Evolutionary conservation across 306 rosid species (phyloP).

Genomic region (Prunus padus): DNA sequence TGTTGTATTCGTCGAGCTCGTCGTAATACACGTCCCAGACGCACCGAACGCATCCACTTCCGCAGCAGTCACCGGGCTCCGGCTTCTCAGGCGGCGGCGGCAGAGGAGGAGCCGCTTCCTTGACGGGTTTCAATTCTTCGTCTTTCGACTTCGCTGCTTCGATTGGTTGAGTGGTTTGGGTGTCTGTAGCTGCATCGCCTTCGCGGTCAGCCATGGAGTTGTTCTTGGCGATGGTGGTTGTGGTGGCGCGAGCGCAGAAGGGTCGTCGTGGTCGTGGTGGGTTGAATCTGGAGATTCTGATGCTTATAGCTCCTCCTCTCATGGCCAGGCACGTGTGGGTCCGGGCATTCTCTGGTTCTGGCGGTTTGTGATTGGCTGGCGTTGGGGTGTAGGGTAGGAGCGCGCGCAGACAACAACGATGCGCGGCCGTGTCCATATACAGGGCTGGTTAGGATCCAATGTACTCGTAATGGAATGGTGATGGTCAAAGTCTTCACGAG

Average conservation of each 20-base stretch:
- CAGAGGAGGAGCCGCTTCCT: constrained; percentile 51
- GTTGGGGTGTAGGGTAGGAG: constrained; percentile 7
- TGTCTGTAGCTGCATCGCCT: constrained; percentile 7
- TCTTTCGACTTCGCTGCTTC: constrained; percentile 1
- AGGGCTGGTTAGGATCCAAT: not conserved
- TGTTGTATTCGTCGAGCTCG: constrained; percentile 74
- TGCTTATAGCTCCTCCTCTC: constrained; percentile 13
- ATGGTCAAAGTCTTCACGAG: not conserved
- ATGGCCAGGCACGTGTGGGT: constrained; percentile 14
- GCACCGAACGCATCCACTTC: constrained; percentile 91
- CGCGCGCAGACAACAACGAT: constrained; percentile 3
- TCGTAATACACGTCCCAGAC: constrained; percentile 90
- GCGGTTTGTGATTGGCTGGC: not conserved
- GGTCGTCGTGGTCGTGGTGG: not conserved
- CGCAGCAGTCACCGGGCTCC: constrained; percentile 82
- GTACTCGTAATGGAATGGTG: not conserved
- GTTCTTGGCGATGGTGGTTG: not conserved
- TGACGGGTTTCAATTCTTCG: not conserved
- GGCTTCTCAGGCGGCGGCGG: constrained; percentile 73
- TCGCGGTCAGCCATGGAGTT: constrained; percentile 32
- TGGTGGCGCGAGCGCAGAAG: not conserved
- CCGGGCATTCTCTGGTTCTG: constrained; percentile 20
- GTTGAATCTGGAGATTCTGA: not conserved
- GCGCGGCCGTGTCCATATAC: constrained; percentile 25
- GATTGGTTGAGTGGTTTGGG: constrained; percentile 6